Percentiles rank a stretch among this genome's conserved stretches.
Evolutionary conservation across 805 yeast genomes (phyloP).

Genomic region (Kazachstania psychrophila): DNA sequence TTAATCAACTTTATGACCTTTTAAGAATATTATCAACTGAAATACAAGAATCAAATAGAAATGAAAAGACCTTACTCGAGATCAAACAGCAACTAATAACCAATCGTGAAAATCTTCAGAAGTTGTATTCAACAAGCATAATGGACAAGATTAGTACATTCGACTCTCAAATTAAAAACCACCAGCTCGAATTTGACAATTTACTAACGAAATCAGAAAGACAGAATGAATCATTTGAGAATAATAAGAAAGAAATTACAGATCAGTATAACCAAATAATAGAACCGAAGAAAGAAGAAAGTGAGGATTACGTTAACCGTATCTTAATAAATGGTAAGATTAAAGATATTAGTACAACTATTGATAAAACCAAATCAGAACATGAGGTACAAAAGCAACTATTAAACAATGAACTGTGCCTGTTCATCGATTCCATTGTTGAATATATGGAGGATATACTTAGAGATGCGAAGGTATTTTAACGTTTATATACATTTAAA

Average conservation of each 20-base stretch:
- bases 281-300: constrained; percentile 40
- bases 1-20: constrained; percentile 24
- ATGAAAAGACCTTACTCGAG: constrained; percentile 37
- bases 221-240: constrained; percentile 39
- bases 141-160: constrained; percentile 32
- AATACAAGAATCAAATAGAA: constrained; percentile 33
- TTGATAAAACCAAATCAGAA: constrained; percentile 33
- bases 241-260: constrained; percentile 36
- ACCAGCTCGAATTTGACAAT: constrained; percentile 40
- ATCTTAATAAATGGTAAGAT: constrained; percentile 32
- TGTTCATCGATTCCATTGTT: constrained; percentile 46
- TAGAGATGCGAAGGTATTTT: constrained; percentile 9
- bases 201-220: constrained; percentile 36
- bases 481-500: too few species aligned
- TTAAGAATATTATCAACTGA: constrained; percentile 39
- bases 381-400: constrained; percentile 46
- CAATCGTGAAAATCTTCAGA: constrained; percentile 35
- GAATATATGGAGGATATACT: constrained; percentile 33
- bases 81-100: constrained; percentile 37
- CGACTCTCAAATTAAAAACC: constrained; percentile 41
- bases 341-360: constrained; percentile 25
- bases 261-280: constrained; percentile 40
- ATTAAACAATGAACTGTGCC: constrained; percentile 44
- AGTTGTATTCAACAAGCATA: constrained; percentile 34
- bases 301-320: constrained; percentile 38